phyloP scores from a whole-genome alignment of 345 rosid species.

The Pugionium dolabratum region DNA sequence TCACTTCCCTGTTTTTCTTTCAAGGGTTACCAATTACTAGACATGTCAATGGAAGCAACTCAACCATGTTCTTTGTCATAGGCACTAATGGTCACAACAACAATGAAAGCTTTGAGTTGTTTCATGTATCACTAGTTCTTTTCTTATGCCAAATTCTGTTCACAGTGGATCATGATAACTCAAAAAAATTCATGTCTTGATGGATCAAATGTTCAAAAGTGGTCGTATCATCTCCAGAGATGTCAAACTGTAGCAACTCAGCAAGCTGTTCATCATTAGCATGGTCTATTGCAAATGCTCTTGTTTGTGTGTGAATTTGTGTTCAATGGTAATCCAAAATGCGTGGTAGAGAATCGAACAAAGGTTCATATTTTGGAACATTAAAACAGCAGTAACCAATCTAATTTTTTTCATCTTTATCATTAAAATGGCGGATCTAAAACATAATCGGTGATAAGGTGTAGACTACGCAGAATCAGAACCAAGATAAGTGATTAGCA shows the following conservation, averaged over 20 bases:
- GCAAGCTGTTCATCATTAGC: neutral
- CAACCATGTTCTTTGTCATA: neutral
- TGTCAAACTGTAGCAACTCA: slow-evolving; percentile 1
- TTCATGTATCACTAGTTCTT: slow-evolving; percentile 5
- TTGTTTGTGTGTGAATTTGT: neutral
- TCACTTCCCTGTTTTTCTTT: neutral
- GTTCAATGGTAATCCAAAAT: too few relatives aligned
- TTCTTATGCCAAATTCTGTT: neutral
- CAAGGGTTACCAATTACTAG: neutral
- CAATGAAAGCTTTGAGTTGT: slow-evolving; percentile 12
- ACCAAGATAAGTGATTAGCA: too few relatives aligned
- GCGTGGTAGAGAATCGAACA: too few relatives aligned
- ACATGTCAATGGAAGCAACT: neutral
- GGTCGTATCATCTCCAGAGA: neutral
- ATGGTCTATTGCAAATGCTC: slow-evolving; percentile 3
- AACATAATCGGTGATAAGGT: too few relatives aligned
- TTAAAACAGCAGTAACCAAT: too few relatives aligned
- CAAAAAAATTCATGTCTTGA: slow-evolving; percentile 3
- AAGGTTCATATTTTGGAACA: neutral
- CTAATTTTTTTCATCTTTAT: too few relatives aligned
- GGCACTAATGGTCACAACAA: slow-evolving; percentile 1
- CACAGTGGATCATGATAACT: neutral
- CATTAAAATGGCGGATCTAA: too few relatives aligned
- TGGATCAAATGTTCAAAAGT: neutral
- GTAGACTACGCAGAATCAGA: too few relatives aligned